Evolutionary conservation across 345 rosid genomes (phyloP), one percentile per base, ranked within the genome.

Genomic region (Ailanthus altissimus): DNA sequence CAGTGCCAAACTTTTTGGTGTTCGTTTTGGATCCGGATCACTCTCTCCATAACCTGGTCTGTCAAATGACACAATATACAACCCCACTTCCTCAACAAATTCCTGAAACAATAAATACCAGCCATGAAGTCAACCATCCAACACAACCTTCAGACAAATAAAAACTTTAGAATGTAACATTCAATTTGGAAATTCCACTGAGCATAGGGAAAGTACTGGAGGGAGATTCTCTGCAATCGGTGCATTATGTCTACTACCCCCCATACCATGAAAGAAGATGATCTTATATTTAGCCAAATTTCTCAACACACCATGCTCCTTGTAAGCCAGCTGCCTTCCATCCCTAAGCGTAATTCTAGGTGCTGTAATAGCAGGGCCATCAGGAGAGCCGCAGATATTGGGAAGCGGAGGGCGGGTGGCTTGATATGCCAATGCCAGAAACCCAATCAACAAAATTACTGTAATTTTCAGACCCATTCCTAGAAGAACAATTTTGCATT

Each of bases 271-370:
- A 69, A 87, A 51, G 46, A 63, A 76, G 72, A 90, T 67, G 54
- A 90, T 61, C 76, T 84, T 87, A 57, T 73, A 68, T 18, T 76
- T 83, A 70, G 92, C 92, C 75, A 62, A 40, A 13, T 84, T 86
- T 69, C 49, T 84, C 2, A 86, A 4, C 49, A 82, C 32, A 32
- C 94, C 90, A 28, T 72, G 83, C 81, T 88, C 92, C 26, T 74
- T 81, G 86, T 87, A 90, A 49, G 92, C 90, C 66, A 90, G 40
- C 77, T 90, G 77, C 60, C 93, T 85, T 25, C 88, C 89, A 60
- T 90, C 93, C 79, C 88, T 81, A 14, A 90, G 76, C 78, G 80
- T 84, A 65, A 90, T 76, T 69, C 92, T 84, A 25, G 83, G 81
- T 0, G 83, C 78, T 32, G 86, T 87, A 58, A 85, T 71, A 32